Evolutionary conservation across 768 basidiomycete genomes (phyloP).

Genomic region (Leccinum rimulosum): DNA sequence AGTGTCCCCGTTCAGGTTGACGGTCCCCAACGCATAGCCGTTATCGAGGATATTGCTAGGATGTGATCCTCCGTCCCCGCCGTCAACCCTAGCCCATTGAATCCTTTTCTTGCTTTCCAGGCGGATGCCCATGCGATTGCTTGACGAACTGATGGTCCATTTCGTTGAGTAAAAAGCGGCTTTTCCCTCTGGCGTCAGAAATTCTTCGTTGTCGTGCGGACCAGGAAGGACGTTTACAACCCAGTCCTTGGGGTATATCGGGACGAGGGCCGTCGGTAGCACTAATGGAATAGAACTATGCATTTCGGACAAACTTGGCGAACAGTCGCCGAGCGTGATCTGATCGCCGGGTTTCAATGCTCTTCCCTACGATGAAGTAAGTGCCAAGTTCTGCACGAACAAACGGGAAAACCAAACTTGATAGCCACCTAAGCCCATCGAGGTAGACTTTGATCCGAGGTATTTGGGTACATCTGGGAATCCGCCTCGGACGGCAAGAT

Average conservation of each 20-base stretch:
- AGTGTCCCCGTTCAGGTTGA: slow-evolving; percentile 69
- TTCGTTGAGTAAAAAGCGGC: slow-evolving; percentile 47
- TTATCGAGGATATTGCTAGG: slow-evolving; percentile 67
- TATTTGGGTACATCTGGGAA: slow-evolving; percentile 56
- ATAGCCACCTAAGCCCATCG: slow-evolving; percentile 59
- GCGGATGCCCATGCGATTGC: slow-evolving; percentile 64
- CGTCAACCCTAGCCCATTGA: slow-evolving; percentile 51
- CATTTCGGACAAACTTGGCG: slow-evolving; percentile 19
- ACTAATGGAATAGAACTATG: neutral
- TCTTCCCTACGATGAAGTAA: slow-evolving; percentile 41
- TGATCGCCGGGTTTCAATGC: slow-evolving; percentile 50
- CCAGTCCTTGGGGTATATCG: slow-evolving; percentile 49
- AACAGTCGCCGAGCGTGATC: slow-evolving; percentile 39
- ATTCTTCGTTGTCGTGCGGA: slow-evolving; percentile 60
- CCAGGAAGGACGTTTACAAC: slow-evolving; percentile 54
- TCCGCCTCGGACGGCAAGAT: slow-evolving; percentile 57
- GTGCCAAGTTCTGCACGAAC: slow-evolving; percentile 1
- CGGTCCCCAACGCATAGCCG: slow-evolving; percentile 50
- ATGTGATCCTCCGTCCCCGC: slow-evolving; percentile 68
- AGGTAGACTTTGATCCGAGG: slow-evolving; percentile 65
- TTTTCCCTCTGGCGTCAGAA: slow-evolving; percentile 48
- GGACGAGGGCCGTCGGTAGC: slow-evolving; percentile 35
- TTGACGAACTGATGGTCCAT: slow-evolving; percentile 55
- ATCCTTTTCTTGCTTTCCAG: slow-evolving; percentile 46
- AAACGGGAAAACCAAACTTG: slow-evolving; percentile 28